Evolutionary conservation across 2,329 filamentous ascomycete species (phyloP).

Genomic region (Emericellopsis atlantica): DNA sequence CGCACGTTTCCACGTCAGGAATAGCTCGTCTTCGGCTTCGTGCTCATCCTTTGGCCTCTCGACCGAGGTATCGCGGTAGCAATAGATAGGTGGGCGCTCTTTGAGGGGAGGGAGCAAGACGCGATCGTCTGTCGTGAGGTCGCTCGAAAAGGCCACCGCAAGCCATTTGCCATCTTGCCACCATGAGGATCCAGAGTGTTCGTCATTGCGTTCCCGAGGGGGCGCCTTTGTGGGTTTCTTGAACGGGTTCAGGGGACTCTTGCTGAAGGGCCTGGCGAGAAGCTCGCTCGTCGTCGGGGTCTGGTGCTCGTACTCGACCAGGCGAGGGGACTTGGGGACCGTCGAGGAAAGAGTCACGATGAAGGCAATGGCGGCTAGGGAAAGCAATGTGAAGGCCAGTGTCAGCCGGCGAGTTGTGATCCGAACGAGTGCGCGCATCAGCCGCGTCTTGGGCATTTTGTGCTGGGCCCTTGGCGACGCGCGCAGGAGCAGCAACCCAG

Average conservation of each 20-base stretch:
- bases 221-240: conserved; percentile 58
- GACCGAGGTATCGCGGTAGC: conserved; percentile 67
- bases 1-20: conserved; percentile 79
- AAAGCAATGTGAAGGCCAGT: conserved; percentile 34
- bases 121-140: conserved; percentile 64
- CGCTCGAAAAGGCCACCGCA: conserved; percentile 70
- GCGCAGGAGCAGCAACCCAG: too few relatives aligned
- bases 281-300: conserved; percentile 4
- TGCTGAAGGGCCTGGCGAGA: conserved; percentile 16
- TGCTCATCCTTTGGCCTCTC: conserved; percentile 50
- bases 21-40: conserved; percentile 63
- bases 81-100: conserved; percentile 67
- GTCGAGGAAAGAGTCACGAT: conserved; percentile 36
- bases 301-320: conserved; percentile 37
- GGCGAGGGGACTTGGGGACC: conserved; percentile 32
- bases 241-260: conserved; percentile 52
- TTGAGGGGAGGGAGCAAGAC: conserved; percentile 69
- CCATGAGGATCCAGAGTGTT: conserved; percentile 69
- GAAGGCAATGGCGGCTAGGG: conserved; percentile 40
- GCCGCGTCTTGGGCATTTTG: conserved; percentile 1
- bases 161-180: conserved; percentile 84
- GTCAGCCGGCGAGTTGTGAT: conserved; percentile 39
- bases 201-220: conserved; percentile 64
- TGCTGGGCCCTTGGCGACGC: too few relatives aligned
- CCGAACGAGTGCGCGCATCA: conserved; percentile 23